phyloP scores from a whole-genome alignment of 176 grass and related monocot genomes.

The Poa pratensis region DNA sequence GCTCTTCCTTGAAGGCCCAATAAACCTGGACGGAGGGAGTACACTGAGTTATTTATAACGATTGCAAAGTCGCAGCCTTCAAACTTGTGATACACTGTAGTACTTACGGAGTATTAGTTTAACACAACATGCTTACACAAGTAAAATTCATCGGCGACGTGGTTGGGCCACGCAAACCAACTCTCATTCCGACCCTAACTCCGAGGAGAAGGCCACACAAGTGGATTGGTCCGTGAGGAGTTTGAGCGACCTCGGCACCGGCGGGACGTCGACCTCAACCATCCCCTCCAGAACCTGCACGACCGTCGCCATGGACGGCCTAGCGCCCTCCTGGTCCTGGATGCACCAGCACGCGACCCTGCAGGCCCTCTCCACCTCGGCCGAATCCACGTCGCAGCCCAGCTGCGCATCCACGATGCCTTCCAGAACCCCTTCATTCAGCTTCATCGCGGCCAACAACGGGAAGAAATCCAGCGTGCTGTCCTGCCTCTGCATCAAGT shows the following conservation, averaged over 20 bases:
- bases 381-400: background rate
- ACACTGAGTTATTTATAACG: background rate
- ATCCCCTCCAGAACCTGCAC: background rate
- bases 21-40: no score
- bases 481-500: background rate
- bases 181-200: background rate
- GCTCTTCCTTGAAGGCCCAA: no score
- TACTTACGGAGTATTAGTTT: background rate
- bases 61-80: background rate
- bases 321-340: background rate
- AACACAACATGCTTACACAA: background rate
- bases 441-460: background rate
- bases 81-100: background rate
- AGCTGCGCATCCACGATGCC: background rate
- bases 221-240: background rate
- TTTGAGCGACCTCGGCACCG: background rate
- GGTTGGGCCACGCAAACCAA: background rate
- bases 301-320: background rate
- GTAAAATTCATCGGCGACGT: background rate
- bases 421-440: background rate
- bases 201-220: background rate
- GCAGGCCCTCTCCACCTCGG: background rate
- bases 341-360: background rate
- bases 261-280: background rate
- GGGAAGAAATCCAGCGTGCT: background rate